Evolutionary conservation across 2,329 filamentous ascomycete species (phyloP).

Genomic region (Exophiala oligosperma): DNA sequence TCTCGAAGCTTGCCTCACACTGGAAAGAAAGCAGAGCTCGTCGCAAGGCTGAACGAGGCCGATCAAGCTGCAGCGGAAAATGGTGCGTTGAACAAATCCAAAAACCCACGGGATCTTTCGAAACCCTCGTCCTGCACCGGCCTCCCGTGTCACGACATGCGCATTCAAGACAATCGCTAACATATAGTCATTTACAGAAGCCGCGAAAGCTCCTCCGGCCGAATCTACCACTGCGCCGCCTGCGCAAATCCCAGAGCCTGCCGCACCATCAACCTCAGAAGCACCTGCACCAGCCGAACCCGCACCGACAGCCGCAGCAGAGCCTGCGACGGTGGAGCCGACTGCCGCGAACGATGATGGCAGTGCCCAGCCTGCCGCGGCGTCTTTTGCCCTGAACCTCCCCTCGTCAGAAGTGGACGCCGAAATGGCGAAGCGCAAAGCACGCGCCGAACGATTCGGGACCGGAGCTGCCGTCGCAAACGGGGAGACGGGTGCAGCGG

Average conservation of each 20-base stretch:
- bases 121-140: not conserved
- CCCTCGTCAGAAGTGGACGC: slow-evolving; percentile 45
- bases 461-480: slow-evolving; percentile 31
- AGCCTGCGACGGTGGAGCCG: slow-evolving; percentile 21
- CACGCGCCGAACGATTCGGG: slow-evolving; percentile 51
- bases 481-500: slow-evolving; percentile 32
- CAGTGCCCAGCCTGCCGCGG: slow-evolving; percentile 17
- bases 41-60: slow-evolving; percentile 48
- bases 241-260: slow-evolving; percentile 19
- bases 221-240: slow-evolving; percentile 35
- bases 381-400: slow-evolving; percentile 42
- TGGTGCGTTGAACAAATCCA: slow-evolving; percentile 12
- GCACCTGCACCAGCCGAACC: slow-evolving; percentile 19
- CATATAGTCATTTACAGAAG: slow-evolving; percentile 4
- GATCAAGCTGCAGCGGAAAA: slow-evolving; percentile 33
- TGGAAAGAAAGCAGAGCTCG: slow-evolving; percentile 52
- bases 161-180: not conserved
- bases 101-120: not conserved
- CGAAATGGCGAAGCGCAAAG: slow-evolving; percentile 50
- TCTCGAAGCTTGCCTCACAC: slow-evolving; percentile 47
- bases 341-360: slow-evolving; percentile 23
- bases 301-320: slow-evolving; percentile 32
- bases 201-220: slow-evolving; percentile 28
- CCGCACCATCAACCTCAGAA: not conserved
- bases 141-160: not conserved